A percentile compares a stretch with the other conserved stretches of the same genome.
These are phyloP conservation scores for Eucalyptus curtisii DNA, from an alignment of 345 rosid genomes.

Conservation along the genomic window DNA sequence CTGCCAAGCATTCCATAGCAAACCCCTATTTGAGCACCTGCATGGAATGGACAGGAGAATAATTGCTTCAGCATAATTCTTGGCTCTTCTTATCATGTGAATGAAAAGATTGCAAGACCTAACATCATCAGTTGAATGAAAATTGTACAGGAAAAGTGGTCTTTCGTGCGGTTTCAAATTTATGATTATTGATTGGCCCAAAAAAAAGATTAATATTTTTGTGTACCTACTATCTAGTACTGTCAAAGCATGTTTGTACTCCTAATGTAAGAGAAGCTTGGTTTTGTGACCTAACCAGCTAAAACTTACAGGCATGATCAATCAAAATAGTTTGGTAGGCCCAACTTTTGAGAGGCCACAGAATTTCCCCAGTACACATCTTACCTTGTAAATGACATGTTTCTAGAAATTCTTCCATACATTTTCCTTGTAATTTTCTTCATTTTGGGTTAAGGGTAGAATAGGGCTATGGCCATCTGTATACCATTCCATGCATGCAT, in stretches of 20 bases:
- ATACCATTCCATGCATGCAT: neutral
- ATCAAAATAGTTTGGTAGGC: neutral
- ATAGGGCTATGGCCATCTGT: neutral
- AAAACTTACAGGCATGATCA: neutral
- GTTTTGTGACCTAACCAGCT: neutral
- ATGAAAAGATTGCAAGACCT: neutral
- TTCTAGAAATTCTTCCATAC: neutral
- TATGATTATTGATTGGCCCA: neutral
- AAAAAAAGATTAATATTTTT: too few relatives aligned
- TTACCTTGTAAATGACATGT: neutral
- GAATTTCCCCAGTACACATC: neutral
- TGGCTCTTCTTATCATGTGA: neutral
- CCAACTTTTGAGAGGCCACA: neutral
- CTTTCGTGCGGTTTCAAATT: neutral
- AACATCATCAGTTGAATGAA: neutral
- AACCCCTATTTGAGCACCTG: conserved; percentile 36
- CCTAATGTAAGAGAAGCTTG: neutral
- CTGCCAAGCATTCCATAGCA: conserved; percentile 56
- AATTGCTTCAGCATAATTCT: neutral
- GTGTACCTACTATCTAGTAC: neutral
- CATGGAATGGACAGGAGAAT: neutral
- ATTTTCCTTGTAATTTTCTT: neutral
- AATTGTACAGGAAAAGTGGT: neutral
- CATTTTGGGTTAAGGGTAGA: neutral
- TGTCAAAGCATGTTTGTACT: neutral